Evolutionary conservation across 2,329 filamentous ascomycete species (phyloP), one percentile per base, ranked within the genome.

Genomic region (Colletotrichum cereale): DNA sequence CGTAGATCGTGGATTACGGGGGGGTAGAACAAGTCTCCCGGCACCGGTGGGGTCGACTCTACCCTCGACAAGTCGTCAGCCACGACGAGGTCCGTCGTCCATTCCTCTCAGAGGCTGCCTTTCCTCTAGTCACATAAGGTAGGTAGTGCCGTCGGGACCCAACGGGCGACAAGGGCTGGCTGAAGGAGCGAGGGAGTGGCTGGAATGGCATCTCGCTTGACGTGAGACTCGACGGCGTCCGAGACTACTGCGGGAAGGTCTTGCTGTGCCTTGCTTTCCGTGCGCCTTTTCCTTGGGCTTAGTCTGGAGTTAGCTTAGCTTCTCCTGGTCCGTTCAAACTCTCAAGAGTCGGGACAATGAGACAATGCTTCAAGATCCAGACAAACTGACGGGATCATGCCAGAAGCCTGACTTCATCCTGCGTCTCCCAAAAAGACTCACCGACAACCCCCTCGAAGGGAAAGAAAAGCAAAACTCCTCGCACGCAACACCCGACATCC

Each of bases 211-310:
- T 36, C 34, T 24, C n/a, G 53, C 12, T 56, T 11, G n/a, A 26
- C 14, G 21, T 47, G n/a, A 34, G 29, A 64, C 63, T 47, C 53
- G 53, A 71, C 44, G 52, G 68, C 58, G 68, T 53, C 50, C 14
- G 58, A 71, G 64, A 14, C 68, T 71, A 68, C 68, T 68, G 68
- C 65, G 40, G 38, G 47, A 29, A 55, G 47, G 21, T n/a, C 47
- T 58, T 31, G 47, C 36, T 62, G 66, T 72, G 69, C 69, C 69
- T 72, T 72, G 69, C 60, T 69, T 72, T 63, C 65, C 50, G 29
- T 58, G 64, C 57, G 34, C 42, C 42, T 31, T 24, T 38, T 31
- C 24, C 50, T 53, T 53, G 57, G n/a, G 7, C 47, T 36, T 53
- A 29, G 36, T 26, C 47, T 68, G 40, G 65, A 24, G 52, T 60